phyloP scores from a whole-genome alignment of 139 green algal species.

The Pleodorina starrii region DNA sequence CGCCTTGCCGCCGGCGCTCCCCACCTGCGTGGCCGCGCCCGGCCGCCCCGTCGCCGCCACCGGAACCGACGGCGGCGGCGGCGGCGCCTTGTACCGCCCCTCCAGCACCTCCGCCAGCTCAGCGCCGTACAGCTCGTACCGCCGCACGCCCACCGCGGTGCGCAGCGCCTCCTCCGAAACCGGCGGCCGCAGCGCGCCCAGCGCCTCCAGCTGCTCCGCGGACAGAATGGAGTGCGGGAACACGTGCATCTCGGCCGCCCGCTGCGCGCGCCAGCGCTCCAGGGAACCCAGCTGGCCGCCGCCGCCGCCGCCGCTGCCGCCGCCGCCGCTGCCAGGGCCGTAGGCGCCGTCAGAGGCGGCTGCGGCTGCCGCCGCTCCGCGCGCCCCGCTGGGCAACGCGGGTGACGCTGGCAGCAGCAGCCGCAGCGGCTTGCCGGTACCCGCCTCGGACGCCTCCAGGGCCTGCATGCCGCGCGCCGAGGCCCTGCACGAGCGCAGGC shows the following conservation, averaged over 20 bases:
- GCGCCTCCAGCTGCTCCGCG: conserved; percentile 19
- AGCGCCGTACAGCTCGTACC: conserved; percentile 38
- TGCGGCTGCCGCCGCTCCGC: not conserved
- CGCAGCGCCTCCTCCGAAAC: not conserved
- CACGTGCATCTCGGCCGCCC: conserved; percentile 6
- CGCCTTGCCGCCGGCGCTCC: not conserved
- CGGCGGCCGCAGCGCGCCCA: not conserved
- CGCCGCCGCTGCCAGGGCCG: not conserved
- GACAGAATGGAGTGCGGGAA: conserved; percentile 43
- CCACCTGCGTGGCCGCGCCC: not conserved
- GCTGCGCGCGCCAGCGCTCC: not conserved
- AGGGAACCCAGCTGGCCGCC: not conserved
- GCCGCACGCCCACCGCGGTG: not conserved
- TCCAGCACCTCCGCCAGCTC: conserved; percentile 32
- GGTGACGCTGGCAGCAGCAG: not conserved
- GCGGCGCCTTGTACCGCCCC: not conserved
- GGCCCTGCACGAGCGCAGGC: conserved; percentile 9
- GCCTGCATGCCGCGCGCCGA: not conserved
- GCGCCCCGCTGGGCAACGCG: not conserved
- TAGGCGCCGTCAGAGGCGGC: not conserved
- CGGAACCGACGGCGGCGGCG: not conserved
- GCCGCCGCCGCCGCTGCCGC: not conserved
- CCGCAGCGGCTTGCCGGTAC: not conserved
- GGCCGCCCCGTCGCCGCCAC: not conserved
- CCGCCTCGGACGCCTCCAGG: conserved; percentile 7